These are phyloP conservation scores for Akebia trifoliata DNA, from an alignment of 164 flowering plant species.

Conservation along the genomic window DNA sequence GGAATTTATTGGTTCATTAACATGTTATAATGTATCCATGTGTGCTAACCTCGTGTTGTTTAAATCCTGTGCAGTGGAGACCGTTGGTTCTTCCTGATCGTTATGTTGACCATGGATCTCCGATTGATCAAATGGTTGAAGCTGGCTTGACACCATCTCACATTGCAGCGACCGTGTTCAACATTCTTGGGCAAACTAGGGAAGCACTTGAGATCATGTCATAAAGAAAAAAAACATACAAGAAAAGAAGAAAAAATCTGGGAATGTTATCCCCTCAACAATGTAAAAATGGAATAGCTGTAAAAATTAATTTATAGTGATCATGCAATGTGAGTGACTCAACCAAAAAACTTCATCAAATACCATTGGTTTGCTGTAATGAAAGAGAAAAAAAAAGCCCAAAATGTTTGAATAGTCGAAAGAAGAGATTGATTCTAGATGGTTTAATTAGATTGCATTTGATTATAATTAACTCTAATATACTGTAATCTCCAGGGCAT, in stretches of 20 bases:
- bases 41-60: constrained; percentile 9
- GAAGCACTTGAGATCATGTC: constrained; percentile 76
- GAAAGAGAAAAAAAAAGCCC: no score
- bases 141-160: constrained; percentile 93
- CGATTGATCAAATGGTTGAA: constrained; percentile 58
- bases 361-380: no score
- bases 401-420: no score
- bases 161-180: constrained; percentile 81
- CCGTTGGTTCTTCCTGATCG: constrained; percentile 89
- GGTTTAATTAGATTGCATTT: neutral
- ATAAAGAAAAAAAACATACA: constrained; percentile 6
- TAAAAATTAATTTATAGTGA: neutral
- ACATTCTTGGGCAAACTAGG: constrained; percentile 68
- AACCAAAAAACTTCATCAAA: neutral
- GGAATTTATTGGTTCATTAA: neutral
- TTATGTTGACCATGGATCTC: constrained; percentile 92
- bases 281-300: neutral
- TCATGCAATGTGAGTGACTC: neutral
- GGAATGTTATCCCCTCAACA: constrained; percentile 6
- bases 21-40: neutral
- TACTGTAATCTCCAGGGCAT: neutral
- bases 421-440: no score
- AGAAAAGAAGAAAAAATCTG: neutral
- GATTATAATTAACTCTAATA: neutral
- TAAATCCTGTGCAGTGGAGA: constrained; percentile 71